Evolutionary conservation across 352 stramenopile species (phyloP), one percentile per base, ranked within the genome.

Genomic region (Pythium phragmiticola): DNA sequence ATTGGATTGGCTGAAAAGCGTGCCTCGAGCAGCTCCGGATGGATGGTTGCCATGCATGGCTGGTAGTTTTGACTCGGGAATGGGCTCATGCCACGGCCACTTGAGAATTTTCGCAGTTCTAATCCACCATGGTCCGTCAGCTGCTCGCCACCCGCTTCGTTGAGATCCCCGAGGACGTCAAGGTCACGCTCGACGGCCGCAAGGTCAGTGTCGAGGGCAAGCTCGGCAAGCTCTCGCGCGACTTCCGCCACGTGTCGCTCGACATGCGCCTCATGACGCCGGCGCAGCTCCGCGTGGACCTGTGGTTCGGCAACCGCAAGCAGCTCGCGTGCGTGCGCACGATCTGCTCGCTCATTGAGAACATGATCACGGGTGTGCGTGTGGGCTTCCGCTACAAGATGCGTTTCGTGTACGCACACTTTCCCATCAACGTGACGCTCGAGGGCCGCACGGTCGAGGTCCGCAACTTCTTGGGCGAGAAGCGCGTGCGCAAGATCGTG

Each of bases 331-430:
- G 92, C 75, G 96, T 99, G 69, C 96, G 98, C 74, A 99, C 97
- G 21, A 88, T 99, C 33, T 99, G 94, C 92, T 98, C 96, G 69
- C 89, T 99, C 82, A 99, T 99, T 65, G 89, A 99, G 66, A 99
- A 99, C 95, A 98, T 99, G 94, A 98, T 99, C 65, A 98, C 96
- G 54, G 98, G 98, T 78, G 97, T 99, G 51, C 98, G 92, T 65
- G 88, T 97, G 46, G 98, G 96, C 55, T 99, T 98, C 90, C 70
- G 92, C 21, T 99, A 99, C 95, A 99, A 99, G 92, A 99, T 99
- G 97, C 94, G 98, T 68, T 99, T 99, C 77, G 97, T 99, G 73
- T 99, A 99, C 84, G 96, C 94, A 60, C 98, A 99, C 84, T 99
- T 99, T 79, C 98, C 98, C 74, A 99, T 99, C 94, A 99, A 99